These are phyloP conservation scores for Sugiyamaella floridensis DNA, from an alignment of 805 yeast species.

Conservation along the genomic window DNA sequence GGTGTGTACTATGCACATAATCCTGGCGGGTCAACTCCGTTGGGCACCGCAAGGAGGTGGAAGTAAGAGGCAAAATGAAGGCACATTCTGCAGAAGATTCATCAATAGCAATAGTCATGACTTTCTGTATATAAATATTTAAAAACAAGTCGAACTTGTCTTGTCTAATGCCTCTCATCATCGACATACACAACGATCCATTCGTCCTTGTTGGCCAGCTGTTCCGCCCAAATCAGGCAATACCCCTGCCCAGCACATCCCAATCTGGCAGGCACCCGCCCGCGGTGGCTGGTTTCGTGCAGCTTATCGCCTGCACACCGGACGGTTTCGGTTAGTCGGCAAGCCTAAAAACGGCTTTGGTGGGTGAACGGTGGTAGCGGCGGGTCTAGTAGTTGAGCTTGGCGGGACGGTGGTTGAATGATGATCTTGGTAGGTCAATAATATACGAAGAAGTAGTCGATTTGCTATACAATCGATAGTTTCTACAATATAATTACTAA, in stretches of 20 bases:
- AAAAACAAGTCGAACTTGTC: background rate
- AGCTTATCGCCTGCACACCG: background rate
- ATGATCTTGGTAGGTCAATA: too few species aligned
- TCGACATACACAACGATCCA: background rate
- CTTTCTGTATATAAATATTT: too few species aligned
- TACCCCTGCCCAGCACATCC: background rate
- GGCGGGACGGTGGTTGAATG: too few species aligned
- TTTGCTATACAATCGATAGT: too few species aligned
- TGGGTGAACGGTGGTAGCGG: too few species aligned
- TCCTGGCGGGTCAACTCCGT: background rate
- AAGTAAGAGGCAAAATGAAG: background rate
- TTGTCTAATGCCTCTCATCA: background rate
- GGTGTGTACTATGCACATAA: background rate
- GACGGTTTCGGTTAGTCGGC: background rate
- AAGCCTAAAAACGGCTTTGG: too few species aligned
- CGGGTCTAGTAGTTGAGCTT: too few species aligned
- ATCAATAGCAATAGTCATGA: too few species aligned
- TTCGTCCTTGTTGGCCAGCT: background rate
- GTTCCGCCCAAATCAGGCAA: background rate
- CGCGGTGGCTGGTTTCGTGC: background rate
- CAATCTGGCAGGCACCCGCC: background rate
- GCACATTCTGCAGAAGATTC: too few species aligned
- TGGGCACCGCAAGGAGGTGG: background rate
- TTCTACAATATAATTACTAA: too few species aligned
- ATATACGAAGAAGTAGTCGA: too few species aligned